A percentile compares a stretch with the other conserved stretches of the same genome.
Evolutionary conservation across 2,329 filamentous ascomycete genomes (phyloP).

Genomic region (Exophiala xenobiotica): DNA sequence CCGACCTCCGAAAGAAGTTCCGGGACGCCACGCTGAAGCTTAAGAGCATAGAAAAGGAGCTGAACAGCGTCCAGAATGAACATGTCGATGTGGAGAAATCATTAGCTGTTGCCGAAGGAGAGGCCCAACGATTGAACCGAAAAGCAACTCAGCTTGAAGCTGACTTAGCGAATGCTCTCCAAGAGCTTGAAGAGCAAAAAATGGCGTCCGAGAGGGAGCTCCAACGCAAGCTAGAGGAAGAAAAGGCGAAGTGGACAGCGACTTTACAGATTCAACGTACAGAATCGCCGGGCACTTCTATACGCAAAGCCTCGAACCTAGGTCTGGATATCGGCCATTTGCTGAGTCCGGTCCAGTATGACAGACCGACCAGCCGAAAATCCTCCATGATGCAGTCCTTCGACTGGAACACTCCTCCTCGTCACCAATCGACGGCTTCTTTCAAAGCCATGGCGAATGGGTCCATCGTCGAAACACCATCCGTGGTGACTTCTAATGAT

Average conservation of each 20-base stretch:
- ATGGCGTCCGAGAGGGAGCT: slow-evolving; percentile 58
- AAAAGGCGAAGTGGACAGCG: slow-evolving; percentile 59
- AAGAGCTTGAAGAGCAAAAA: slow-evolving; percentile 59
- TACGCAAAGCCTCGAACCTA: slow-evolving; percentile 36
- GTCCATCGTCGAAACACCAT: slow-evolving; percentile 44
- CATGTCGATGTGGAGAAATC: slow-evolving; percentile 50
- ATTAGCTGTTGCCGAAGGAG: slow-evolving; percentile 64
- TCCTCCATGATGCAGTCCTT: slow-evolving; percentile 40
- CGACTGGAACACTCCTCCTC: slow-evolving; percentile 40
- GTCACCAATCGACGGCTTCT: slow-evolving; percentile 49
- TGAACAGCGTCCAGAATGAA: slow-evolving; percentile 62
- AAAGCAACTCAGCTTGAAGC: slow-evolving; percentile 54
- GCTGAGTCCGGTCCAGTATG: slow-evolving; percentile 33
- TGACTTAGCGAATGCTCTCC: slow-evolving; percentile 59
- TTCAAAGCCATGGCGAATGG: slow-evolving; percentile 41
- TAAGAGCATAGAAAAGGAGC: slow-evolving; percentile 74
- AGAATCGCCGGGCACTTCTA: slow-evolving; percentile 43
- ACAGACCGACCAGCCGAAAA: slow-evolving; percentile 42
- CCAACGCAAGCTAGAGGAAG: slow-evolving; percentile 62
- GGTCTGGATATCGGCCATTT: slow-evolving; percentile 40
- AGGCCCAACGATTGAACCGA: slow-evolving; percentile 50
- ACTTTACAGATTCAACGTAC: slow-evolving; percentile 40
- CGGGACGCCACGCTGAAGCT: slow-evolving; percentile 73
- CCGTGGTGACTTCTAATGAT: slow-evolving; percentile 49
- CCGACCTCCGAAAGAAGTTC: slow-evolving; percentile 83